phyloP scores from a whole-genome alignment of 1,284 basidiomycete species.

The Papiliotrema nemorosa region DNA sequence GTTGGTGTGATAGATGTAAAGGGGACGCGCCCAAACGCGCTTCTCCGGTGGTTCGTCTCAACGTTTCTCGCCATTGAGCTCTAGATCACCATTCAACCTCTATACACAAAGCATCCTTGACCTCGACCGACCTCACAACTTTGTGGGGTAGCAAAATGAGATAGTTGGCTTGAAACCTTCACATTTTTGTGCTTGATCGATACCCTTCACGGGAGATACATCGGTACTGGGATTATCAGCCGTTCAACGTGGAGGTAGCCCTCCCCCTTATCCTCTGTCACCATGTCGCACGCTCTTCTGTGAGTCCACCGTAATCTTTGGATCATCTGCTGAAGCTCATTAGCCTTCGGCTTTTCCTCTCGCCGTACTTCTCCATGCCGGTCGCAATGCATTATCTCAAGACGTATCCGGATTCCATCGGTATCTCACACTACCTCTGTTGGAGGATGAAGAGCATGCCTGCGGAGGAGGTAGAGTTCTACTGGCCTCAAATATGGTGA shows the following conservation, averaged over 20 bases:
- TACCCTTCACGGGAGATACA: too few species aligned
- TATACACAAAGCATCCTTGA: too few species aligned
- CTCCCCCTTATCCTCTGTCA: background rate
- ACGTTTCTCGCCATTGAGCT: too few species aligned
- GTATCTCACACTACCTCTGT: slow-evolving; percentile 93
- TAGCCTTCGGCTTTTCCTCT: slow-evolving; percentile 76
- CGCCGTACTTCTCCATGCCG: slow-evolving; percentile 86
- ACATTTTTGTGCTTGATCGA: too few species aligned
- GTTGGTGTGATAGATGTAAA: too few species aligned
- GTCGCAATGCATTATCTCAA: slow-evolving; percentile 85
- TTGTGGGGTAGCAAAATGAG: too few species aligned
- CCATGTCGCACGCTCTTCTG: slow-evolving; percentile 1
- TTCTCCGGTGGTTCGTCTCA: too few species aligned
- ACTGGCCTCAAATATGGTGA: slow-evolving; percentile 95
- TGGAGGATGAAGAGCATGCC: slow-evolving; percentile 73
- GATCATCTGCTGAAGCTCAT: background rate
- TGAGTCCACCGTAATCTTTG: background rate
- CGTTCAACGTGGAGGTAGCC: background rate
- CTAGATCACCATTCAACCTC: too few species aligned
- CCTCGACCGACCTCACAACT: too few species aligned
- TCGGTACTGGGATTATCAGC: too few species aligned
- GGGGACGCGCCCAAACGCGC: too few species aligned
- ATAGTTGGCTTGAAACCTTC: too few species aligned
- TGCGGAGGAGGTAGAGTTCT: slow-evolving; percentile 78
- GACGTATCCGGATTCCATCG: slow-evolving; percentile 85